Conservation (phyloP, 2,329 filamentous ascomycete genomes). For the Exophiala sp. region DNA sequence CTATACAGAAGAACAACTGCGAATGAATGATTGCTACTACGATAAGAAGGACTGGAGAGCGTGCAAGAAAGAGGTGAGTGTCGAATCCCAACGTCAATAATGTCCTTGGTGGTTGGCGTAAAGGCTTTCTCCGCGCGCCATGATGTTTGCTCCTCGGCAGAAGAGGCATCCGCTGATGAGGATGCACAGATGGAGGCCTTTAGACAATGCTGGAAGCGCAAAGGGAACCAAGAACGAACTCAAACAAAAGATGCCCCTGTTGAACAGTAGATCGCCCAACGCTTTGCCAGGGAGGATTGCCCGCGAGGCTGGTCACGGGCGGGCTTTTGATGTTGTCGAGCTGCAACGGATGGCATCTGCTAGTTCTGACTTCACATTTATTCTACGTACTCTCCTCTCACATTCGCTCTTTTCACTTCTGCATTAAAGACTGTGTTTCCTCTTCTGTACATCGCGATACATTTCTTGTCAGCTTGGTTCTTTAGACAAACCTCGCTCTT, state of each 20-base stretch:
- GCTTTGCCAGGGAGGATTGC: slow-evolving; percentile 18
- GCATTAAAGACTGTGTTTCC: not conserved
- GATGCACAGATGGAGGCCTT: slow-evolving; percentile 74
- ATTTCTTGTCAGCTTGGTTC: not conserved
- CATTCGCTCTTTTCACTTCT: not conserved
- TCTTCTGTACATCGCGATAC: not conserved
- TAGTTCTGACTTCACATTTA: not conserved
- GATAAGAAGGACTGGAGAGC: slow-evolving; percentile 93
- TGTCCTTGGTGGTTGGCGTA: not conserved
- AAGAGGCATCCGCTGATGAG: slow-evolving; percentile 1
- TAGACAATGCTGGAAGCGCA: slow-evolving; percentile 81
- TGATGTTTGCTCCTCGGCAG: not conserved
- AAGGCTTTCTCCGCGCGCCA: not conserved
- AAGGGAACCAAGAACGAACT: slow-evolving; percentile 81
- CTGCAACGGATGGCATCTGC: not conserved
- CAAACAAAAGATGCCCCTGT: slow-evolving; percentile 58
- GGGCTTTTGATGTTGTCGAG: not conserved
- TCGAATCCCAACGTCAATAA: not conserved
- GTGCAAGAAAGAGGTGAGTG: slow-evolving; percentile 76
- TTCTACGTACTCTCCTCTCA: not conserved
- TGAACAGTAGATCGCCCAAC: slow-evolving; percentile 15
- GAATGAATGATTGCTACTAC: slow-evolving; percentile 91
- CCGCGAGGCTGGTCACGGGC: not conserved
- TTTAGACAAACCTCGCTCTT: not conserved
- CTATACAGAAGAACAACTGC: slow-evolving; percentile 70